Base-by-base conservation (phyloP, 148 eudicot genomes). In the Mesembryanthemum crystallinum region DNA sequence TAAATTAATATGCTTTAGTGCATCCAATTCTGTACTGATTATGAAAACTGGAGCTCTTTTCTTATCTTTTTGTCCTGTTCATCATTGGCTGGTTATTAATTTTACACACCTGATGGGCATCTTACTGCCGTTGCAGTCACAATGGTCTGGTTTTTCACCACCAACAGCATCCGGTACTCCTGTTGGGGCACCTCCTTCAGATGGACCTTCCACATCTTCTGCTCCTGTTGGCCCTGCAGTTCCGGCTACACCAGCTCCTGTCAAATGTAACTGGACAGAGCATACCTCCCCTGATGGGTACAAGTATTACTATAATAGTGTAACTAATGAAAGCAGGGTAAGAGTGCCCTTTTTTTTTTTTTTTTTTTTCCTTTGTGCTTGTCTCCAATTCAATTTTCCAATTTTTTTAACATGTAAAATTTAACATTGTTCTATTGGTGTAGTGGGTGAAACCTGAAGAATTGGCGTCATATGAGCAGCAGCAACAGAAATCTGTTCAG, bases 361-460 rank as follows among this genome's bases (percentile, higher is more conserved):
- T 4, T 49, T 21, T 54, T 54, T 12, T 64, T n/a, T n/a, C n/a
- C n/a, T n/a, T n/a, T n/a, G n/a, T n/a, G n/a, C 45, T 47, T 60
- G 8, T 60, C 35, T 60, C 28, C 51, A 27, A 10, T 59, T 20
- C 12, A n/a, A n/a, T 27, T 60, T 69, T 37, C 25, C 18, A 45
- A 60, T 39, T 1, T 76, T 5, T 30, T 2, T n/a, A n/a, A 20
- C 23, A 30, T 69, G 15, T 28, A 13, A 27, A 10, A 47, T 33
- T 6, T 32, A 32, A 33, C 20, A 10, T 21, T 63, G 2, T 73
- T 67, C 35, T 17, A 54, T 30, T 47, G 35, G 64, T 35, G 78
- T 77, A 95, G 98, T 94, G 98, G 98, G 83, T 82, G 69, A 94
- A 91, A 80, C 98, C 98, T 35, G 95, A 88, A 69, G 93, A 92